Conservation (phyloP, 140 eudicot genomes). For the Oenanthe javanica region DNA sequence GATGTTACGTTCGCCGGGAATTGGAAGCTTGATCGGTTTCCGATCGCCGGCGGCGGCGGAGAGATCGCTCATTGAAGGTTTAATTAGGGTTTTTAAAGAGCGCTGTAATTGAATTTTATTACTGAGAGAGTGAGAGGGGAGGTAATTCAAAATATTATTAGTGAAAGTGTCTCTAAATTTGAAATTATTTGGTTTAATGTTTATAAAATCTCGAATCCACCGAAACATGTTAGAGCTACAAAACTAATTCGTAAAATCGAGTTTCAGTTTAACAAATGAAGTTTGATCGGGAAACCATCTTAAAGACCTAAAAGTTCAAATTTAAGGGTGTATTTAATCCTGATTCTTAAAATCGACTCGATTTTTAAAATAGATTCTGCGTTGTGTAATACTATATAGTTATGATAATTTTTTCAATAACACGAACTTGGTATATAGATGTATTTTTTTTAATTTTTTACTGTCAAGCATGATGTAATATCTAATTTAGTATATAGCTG, state of each 20-base stretch:
- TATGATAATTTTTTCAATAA: no score
- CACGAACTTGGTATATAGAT: no score
- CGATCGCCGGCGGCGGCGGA: conserved; percentile 22
- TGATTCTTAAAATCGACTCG: no score
- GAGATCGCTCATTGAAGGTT: conserved; percentile 36
- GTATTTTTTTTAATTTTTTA: no score
- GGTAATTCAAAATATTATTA: background rate
- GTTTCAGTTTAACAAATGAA: no score
- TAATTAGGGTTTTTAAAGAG: background rate
- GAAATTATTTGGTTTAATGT: background rate
- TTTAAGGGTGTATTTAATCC: no score
- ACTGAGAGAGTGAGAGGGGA: background rate
- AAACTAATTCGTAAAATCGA: no score
- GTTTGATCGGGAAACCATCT: no score
- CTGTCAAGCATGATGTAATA: background rate
- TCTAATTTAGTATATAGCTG: background rate
- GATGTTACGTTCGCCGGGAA: conserved; percentile 76
- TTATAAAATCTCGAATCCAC: background rate
- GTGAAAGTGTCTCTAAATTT: background rate
- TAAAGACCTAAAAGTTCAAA: no score
- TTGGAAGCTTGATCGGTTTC: conserved; percentile 51
- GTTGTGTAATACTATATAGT: no score
- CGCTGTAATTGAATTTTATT: background rate
- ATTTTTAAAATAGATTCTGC: no score
- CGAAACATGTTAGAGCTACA: background rate